Conservation (phyloP, 1,139 yeast species). For the Dujonia santamariae region DNA sequence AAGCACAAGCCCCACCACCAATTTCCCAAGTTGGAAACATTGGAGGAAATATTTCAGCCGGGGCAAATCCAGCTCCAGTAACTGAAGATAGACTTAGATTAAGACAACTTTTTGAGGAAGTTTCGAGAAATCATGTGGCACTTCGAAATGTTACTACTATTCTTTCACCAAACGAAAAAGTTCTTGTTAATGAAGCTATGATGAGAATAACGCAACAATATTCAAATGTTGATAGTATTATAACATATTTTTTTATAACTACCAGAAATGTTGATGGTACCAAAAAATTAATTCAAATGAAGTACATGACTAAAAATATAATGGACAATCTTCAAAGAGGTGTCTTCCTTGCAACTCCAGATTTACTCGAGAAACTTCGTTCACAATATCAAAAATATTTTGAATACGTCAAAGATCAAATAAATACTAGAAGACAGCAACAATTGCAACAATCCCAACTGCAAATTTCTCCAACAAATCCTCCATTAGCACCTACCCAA, state of each 20-base stretch:
- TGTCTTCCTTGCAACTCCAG: constrained; percentile 63
- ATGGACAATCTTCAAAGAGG: constrained; percentile 65
- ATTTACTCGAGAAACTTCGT: constrained; percentile 65
- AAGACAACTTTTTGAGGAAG: constrained; percentile 65
- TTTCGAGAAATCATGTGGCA: constrained; percentile 61
- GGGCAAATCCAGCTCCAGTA: constrained; percentile 28
- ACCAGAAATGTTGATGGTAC: constrained; percentile 76
- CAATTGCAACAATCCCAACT: constrained; percentile 18
- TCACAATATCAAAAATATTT: constrained; percentile 73
- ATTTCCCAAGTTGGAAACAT: constrained; percentile 9
- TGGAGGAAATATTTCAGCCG: constrained; percentile 2
- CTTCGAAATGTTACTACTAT: constrained; percentile 62
- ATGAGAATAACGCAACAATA: constrained; percentile 60
- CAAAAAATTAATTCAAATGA: constrained; percentile 71
- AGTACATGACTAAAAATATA: constrained; percentile 74
- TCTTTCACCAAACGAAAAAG: constrained; percentile 62
- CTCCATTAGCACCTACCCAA: constrained; percentile 8
- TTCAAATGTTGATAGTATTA: constrained; percentile 68
- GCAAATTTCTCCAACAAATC: constrained; percentile 4
- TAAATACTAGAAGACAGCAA: constrained; percentile 35
- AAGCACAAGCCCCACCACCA: constrained; percentile 8
- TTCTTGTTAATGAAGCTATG: constrained; percentile 56
- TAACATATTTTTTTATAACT: constrained; percentile 72
- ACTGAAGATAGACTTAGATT: constrained; percentile 49
- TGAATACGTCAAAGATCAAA: constrained; percentile 60